phyloP scores from a whole-genome alignment of 2,329 filamentous ascomycete genomes.

The Acrocalymma vagum region DNA sequence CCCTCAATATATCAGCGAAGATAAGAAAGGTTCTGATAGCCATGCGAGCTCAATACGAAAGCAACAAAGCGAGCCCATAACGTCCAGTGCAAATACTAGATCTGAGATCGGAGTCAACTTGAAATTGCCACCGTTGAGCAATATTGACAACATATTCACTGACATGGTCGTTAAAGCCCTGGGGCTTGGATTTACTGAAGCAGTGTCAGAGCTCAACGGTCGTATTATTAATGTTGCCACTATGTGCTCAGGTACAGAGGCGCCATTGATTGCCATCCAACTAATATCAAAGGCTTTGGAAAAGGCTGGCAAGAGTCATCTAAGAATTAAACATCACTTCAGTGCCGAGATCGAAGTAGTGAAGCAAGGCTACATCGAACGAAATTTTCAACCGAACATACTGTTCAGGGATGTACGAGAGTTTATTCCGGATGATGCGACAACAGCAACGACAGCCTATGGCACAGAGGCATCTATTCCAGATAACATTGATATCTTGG shows the following conservation, averaged over 20 bases:
- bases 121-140: constrained; percentile 55
- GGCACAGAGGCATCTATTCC: constrained; percentile 68
- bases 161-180: constrained; percentile 55
- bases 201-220: constrained; percentile 43
- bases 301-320: constrained; percentile 8
- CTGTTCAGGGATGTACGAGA: constrained; percentile 57
- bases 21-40: too few species aligned
- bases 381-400: constrained; percentile 53
- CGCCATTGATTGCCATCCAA: constrained; percentile 72
- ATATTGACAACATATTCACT: constrained; percentile 59
- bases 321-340: constrained; percentile 50
- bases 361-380: constrained; percentile 59
- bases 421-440: constrained; percentile 56
- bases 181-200: constrained; percentile 40
- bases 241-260: constrained; percentile 81
- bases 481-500: constrained; percentile 66
- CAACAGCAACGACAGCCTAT: constrained; percentile 69
- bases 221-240: constrained; percentile 68
- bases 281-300: constrained; percentile 54
- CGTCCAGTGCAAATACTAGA: neutral
- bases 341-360: constrained; percentile 56
- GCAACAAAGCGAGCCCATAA: too few species aligned
- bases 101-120: constrained; percentile 36
- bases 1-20: too few species aligned
- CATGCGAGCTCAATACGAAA: too few species aligned